Evolutionary conservation across 352 stramenopile genomes (phyloP), one percentile per base, ranked within the genome.

Genomic region (Pythium dissimile): DNA sequence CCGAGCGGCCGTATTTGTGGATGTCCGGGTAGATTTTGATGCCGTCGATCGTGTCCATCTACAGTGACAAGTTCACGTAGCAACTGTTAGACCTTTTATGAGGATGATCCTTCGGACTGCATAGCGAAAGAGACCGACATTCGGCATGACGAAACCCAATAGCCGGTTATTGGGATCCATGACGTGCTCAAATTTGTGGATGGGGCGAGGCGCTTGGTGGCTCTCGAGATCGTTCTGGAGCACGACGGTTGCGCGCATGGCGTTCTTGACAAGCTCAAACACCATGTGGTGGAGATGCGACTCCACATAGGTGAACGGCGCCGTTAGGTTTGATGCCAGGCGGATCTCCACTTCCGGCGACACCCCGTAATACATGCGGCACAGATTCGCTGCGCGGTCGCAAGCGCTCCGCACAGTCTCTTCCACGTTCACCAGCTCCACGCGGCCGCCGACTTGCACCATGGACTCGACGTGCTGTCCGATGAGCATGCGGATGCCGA

Each of bases 401-500:
- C 71, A 79, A 1, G 84, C 84, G 41, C 67, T 77, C 4, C 59
- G 71, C 26, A 90, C 80, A 8, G 84, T 88, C 27, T 80, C 73
- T 53, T 86, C 76, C 4, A 89, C 80, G 38, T 91, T 73, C 7
- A 88, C 53, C 42, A 89, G 74, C 56, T 89, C 75, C 23, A 93
- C 84, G 44, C 84, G 80, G 10, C 84, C 84, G 45, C 80, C 81
- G 16, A 71, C 59, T 48, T 75, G 68, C 13, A 70, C 68, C 5
- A 89, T 66, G 31, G 80, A 88, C 49, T 91, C 80, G 23, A 89
- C 80, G 50, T 93, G 84, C 57, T 93, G 84, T 1, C 96, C 97
- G 71, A 99, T 99, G 62, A 99, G 84, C 61, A 99, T 98, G 48
- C 97, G 94, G 71, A 99, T 99, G 30, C 97, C 97, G 61, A 99